phyloP scores from a whole-genome alignment of 805 yeast genomes.

The Candida adriatica region DNA sequence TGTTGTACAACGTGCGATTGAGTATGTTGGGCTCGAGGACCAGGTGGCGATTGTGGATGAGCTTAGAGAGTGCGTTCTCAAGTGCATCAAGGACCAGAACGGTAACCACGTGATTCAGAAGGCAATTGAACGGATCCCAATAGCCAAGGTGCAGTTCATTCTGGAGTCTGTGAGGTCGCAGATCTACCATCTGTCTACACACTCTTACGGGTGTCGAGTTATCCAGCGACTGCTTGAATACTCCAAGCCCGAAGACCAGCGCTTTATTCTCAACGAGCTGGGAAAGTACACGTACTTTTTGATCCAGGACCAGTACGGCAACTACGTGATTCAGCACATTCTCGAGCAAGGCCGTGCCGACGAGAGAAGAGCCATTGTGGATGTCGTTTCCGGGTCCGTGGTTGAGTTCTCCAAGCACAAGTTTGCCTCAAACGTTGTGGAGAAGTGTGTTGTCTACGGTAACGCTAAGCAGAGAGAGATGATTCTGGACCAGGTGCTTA shows the following conservation, averaged over 20 bases:
- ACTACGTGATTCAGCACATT: slow-evolving; percentile 94
- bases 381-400: slow-evolving; percentile 62
- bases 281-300: slow-evolving; percentile 64
- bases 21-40: slow-evolving; percentile 54
- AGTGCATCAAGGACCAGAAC: slow-evolving; percentile 88
- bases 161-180: slow-evolving; percentile 61
- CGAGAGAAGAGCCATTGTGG: slow-evolving; percentile 57
- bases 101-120: slow-evolving; percentile 98
- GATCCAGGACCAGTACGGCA: slow-evolving; percentile 95
- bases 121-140: slow-evolving; percentile 81
- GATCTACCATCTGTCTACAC: slow-evolving; percentile 82
- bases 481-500: slow-evolving; percentile 61
- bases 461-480: slow-evolving; percentile 50
- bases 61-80: slow-evolving; percentile 51
- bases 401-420: slow-evolving; percentile 90
- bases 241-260: slow-evolving; percentile 60
- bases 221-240: slow-evolving; percentile 87
- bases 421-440: slow-evolving; percentile 96
- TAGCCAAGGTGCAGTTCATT: slow-evolving; percentile 61
- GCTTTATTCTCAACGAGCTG: slow-evolving; percentile 61
- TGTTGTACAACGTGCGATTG: slow-evolving; percentile 91
- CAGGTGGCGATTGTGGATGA: slow-evolving; percentile 68
- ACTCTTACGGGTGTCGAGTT: slow-evolving; percentile 97
- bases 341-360: slow-evolving; percentile 69
- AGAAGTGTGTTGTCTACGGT: slow-evolving; percentile 80